Percentiles rank a stretch among this genome's conserved stretches.
Conservation (phyloP, 805 yeast genomes). For the Saccharomycopsis vini region DNA sequence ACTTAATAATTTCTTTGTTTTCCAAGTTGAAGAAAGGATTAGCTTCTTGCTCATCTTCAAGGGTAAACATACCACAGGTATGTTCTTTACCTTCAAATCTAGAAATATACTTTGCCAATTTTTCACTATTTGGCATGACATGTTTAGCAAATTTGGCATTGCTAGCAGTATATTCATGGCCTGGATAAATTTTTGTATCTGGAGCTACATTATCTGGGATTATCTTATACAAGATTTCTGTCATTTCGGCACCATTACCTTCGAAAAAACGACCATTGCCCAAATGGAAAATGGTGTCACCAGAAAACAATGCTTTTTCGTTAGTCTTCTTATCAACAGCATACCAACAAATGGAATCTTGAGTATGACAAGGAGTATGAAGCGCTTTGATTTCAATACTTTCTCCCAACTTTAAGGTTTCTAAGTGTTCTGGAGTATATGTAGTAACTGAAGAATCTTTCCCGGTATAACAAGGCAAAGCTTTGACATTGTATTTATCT, state of each 20-base stretch:
- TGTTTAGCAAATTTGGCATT: constrained; percentile 72
- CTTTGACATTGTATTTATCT: constrained; percentile 28
- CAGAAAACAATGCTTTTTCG: constrained; percentile 78
- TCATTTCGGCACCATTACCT: constrained; percentile 80
- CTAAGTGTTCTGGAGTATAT: constrained; percentile 58
- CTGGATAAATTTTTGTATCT: constrained; percentile 76
- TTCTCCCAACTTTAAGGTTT: constrained; percentile 53
- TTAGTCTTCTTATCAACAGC: constrained; percentile 54
- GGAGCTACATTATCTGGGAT: constrained; percentile 50
- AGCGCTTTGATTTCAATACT: constrained; percentile 63
- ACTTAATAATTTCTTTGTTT: constrained; percentile 53
- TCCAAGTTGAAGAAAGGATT: constrained; percentile 84
- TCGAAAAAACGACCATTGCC: constrained; percentile 97
- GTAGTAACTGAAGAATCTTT: constrained; percentile 67
- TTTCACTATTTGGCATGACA: constrained; percentile 38
- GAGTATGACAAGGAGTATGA: constrained; percentile 97
- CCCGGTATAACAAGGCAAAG: constrained; percentile 73
- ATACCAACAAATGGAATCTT: constrained; percentile 86
- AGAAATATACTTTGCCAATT: constrained; percentile 35
- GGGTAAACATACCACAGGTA: constrained; percentile 81
- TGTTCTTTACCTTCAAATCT: constrained; percentile 46
- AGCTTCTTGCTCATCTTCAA: constrained; percentile 69
- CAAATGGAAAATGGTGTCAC: constrained; percentile 87
- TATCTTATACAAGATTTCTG: constrained; percentile 47
- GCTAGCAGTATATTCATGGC: constrained; percentile 88